Evolutionary conservation across 2,329 filamentous ascomycete species (phyloP), one percentile per base, ranked within the genome.

Genomic region (Rutstroemia sp.): DNA sequence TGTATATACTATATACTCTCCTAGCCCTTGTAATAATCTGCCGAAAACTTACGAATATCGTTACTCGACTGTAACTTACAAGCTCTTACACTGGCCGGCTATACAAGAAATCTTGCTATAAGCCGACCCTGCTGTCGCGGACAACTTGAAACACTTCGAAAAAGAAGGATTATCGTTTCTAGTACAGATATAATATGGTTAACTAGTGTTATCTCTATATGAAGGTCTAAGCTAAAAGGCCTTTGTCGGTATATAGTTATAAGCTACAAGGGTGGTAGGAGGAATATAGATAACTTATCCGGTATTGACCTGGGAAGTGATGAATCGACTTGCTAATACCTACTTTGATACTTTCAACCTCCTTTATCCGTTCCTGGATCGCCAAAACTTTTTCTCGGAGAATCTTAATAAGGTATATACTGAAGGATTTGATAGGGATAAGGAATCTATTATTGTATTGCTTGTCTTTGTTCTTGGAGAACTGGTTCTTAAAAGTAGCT

Each of bases 331-430:
- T 38, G 74, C 75, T 56, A 78, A 77, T 48, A 73, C 75, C 0
- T 85, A 81, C 63, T 85, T 85, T 64, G 77, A 81, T 62, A 78
- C 75, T 1, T 81, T 81, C 69, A 84, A 85, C 64, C 72, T 81
- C 14, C 64, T 83, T 14, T 78, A 79, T 62, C 82, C 82, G 0
- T 75, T 85, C 39, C 71, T 85, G 64, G 80, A 83, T 59, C 73
- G 79, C n/a, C 75, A 80, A 39, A 71, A 69, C 21, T 85, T 85
- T 65, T 70, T 75, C 60, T 71, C 74, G 7, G 72, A 75, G 38
- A 76, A 73, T 2, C 65, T 84, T 9, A 68, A 71, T 1, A 67
- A 72, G 5, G 72, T 83, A 3, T 64, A 77, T 38, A 72, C 70
- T 10, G 71, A 75, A 48, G 76, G 78, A 0, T 79, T 82, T 60